phyloP scores from a whole-genome alignment of 163 green algal species.

The Smithsoniella earleae region DNA sequence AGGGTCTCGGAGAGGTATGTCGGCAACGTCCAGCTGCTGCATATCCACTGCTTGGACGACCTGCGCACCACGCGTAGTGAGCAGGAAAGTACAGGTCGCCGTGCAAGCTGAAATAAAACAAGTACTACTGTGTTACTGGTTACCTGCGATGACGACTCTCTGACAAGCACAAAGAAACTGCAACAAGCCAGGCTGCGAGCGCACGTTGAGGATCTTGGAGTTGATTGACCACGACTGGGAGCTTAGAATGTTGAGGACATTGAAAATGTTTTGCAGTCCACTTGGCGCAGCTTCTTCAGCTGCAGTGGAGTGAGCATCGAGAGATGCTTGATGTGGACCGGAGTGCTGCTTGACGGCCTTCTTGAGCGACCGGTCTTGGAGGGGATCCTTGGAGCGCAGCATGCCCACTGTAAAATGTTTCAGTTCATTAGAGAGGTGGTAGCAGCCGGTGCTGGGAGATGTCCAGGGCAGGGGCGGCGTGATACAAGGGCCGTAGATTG shows the following conservation, averaged over 20 bases:
- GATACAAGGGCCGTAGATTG: constrained; percentile 22
- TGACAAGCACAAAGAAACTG: too few species aligned
- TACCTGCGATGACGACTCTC: too few species aligned
- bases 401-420: not conserved
- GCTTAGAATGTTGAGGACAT: constrained; percentile 15
- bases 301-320: too few species aligned
- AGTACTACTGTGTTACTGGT: too few species aligned
- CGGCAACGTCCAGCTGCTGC: not conserved
- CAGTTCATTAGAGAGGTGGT: not conserved
- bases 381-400: constrained; percentile 2
- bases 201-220: not conserved
- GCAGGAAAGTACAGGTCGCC: too few species aligned
- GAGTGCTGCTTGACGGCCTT: too few species aligned
- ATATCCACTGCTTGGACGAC: not conserved
- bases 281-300: not conserved
- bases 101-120: too few species aligned
- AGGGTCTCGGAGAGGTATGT: not conserved
- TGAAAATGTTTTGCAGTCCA: not conserved
- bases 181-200: not conserved
- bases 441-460: not conserved
- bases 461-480: constrained; percentile 18
- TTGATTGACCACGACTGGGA: constrained; percentile 28
- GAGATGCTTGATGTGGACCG: too few species aligned
- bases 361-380: not conserved
- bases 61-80: not conserved